phyloP scores from a whole-genome alignment of 164 flowering plant species.

The Aristolochia fimbriata region DNA sequence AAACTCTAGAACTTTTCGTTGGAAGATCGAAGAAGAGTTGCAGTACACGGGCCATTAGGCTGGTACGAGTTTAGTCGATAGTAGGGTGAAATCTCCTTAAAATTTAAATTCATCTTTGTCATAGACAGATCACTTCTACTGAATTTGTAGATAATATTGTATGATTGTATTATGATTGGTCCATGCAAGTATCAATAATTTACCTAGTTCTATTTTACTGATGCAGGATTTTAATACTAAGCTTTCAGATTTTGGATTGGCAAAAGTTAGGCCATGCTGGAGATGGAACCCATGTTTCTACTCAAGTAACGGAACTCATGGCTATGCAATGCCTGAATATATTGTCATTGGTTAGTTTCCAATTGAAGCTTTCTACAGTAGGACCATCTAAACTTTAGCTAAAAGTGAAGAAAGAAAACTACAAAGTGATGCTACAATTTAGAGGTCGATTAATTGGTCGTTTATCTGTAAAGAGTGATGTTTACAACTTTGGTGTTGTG shows the following conservation, averaged over 20 bases:
- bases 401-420: background rate
- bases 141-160: no score
- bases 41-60: no score
- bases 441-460: conserved; percentile 28
- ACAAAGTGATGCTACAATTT: background rate
- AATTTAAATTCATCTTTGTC: no score
- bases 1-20: no score
- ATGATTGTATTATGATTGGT: no score
- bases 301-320: conserved; percentile 90
- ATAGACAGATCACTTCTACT: no score
- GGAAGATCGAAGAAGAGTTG: no score
- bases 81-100: no score
- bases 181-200: background rate
- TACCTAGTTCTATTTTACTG: conserved; percentile 2
- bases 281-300: conserved; percentile 80
- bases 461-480: conserved; percentile 41
- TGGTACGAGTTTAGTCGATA: no score
- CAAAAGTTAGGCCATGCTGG: conserved; percentile 93
- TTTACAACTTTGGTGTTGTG: conserved; percentile 67
- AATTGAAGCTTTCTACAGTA: no score
- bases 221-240: conserved; percentile 77
- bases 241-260: conserved; percentile 92
- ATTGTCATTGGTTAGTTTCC: conserved; percentile 57
- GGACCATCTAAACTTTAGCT: no score
- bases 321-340: conserved; percentile 94